These are phyloP conservation scores for Russula earlei DNA, from an alignment of 768 basidiomycete species.

Conservation along the genomic window DNA sequence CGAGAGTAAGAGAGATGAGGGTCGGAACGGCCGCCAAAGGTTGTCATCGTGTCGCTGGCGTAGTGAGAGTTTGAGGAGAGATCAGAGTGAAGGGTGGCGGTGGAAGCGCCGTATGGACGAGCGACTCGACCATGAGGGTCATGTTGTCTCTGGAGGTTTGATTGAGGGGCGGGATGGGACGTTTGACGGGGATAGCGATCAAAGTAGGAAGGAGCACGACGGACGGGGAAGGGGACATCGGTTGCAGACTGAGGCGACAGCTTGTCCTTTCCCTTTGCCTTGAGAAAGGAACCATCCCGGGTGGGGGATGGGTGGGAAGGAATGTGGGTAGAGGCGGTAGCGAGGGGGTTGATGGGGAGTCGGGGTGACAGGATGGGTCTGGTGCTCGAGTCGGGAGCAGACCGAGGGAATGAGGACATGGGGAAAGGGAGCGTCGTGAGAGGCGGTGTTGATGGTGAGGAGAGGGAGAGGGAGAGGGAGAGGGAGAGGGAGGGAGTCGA, in stretches of 20 bases:
- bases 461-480: neutral
- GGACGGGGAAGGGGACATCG: constrained; percentile 17
- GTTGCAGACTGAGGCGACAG: constrained; percentile 20
- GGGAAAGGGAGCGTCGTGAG: neutral
- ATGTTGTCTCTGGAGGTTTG: neutral
- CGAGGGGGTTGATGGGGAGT: neutral
- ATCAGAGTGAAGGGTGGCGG: constrained; percentile 7
- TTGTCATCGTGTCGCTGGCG: constrained; percentile 1
- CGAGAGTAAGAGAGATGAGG: neutral
- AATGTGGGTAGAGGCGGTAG: neutral
- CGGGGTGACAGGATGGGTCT: neutral
- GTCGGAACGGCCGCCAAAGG: constrained; percentile 4
- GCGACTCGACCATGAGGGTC: neutral
- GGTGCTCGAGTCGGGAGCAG: neutral
- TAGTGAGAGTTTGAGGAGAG: constrained; percentile 15
- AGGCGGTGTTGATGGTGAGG: too few relatives aligned
- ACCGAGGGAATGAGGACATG: neutral
- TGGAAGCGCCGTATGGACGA: constrained; percentile 1
- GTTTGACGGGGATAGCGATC: constrained; percentile 39
- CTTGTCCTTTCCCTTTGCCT: constrained; percentile 28
- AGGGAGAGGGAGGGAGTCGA: neutral
- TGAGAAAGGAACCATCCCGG: neutral
- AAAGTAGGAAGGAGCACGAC: constrained; percentile 22
- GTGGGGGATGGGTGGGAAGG: neutral
- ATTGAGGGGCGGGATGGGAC: constrained; percentile 29